These are phyloP conservation scores for Botryotinia globosa DNA, from an alignment of 2,329 filamentous ascomycete species.

Conservation along the genomic window DNA sequence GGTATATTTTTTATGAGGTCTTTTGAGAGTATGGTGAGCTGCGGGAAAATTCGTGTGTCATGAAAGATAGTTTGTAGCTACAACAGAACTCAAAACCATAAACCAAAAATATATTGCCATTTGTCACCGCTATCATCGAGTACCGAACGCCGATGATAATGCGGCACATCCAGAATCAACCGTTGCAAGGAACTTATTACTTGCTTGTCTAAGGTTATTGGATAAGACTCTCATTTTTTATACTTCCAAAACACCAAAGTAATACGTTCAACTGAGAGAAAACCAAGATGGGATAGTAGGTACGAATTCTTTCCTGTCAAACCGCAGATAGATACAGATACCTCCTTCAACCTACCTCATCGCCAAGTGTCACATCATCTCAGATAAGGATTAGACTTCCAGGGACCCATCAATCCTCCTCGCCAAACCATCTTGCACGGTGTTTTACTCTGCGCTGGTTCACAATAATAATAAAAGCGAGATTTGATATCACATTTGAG, in stretches of 20 bases:
- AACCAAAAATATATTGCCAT: conserved; percentile 7
- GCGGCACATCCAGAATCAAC: neutral
- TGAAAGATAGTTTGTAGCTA: neutral
- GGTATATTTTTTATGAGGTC: neutral
- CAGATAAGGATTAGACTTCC: conserved; percentile 1
- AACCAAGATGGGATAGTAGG: neutral
- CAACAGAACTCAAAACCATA: neutral
- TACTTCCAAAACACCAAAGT: neutral
- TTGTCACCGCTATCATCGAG: conserved; percentile 2
- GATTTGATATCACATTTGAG: neutral
- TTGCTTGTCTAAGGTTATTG: neutral
- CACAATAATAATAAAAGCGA: conserved; percentile 11
- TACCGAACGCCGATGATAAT: neutral
- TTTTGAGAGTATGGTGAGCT: neutral
- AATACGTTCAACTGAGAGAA: neutral
- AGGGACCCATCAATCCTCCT: conserved; percentile 10
- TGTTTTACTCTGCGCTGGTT: conserved; percentile 6
- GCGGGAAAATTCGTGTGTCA: neutral
- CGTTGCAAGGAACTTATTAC: neutral
- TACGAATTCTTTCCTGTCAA: neutral
- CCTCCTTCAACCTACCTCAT: neutral
- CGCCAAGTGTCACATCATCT: neutral
- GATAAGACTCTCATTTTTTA: neutral
- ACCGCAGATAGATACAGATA: neutral
- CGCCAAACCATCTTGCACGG: conserved; percentile 13